These are phyloP conservation scores for Daldinia decipiens DNA, from an alignment of 495 filamentous ascomycete genomes.

Conservation along the genomic window DNA sequence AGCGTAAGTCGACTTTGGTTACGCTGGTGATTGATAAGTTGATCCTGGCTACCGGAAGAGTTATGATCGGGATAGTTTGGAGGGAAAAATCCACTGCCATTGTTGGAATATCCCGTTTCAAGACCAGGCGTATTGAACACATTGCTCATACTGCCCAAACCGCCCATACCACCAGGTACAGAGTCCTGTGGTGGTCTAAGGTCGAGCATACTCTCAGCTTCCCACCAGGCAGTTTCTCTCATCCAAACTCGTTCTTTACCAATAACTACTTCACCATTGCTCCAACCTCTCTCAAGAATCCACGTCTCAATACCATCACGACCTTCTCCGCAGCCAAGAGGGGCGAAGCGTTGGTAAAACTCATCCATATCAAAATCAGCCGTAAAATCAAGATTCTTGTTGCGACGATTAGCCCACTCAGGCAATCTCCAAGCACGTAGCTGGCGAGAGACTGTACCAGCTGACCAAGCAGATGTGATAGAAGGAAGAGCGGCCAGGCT, in stretches of 20 bases:
- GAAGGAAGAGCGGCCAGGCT: conserved; percentile 70
- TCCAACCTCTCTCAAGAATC: conserved; percentile 96
- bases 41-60: conserved; percentile 74
- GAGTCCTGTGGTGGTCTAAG: conserved; percentile 68
- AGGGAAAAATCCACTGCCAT: conserved; percentile 76
- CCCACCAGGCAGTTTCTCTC: conserved; percentile 95
- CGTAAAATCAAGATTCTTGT: conserved; percentile 94
- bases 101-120: conserved; percentile 72
- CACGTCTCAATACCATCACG: conserved; percentile 94
- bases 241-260: conserved; percentile 95
- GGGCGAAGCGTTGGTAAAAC: conserved; percentile 81
- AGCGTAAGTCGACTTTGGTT: conserved; percentile 67
- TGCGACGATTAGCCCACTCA: conserved; percentile 94
- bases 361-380: conserved; percentile 96
- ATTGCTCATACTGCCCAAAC: conserved; percentile 52
- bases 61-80: conserved; percentile 67
- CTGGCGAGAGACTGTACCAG: conserved; percentile 89
- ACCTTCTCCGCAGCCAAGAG: conserved; percentile 88
- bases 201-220: conserved; percentile 96
- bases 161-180: conserved; percentile 48
- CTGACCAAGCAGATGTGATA: conserved; percentile 82
- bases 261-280: conserved; percentile 93
- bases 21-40: conserved; percentile 70
- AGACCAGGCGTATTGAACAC: conserved; percentile 60
- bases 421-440: conserved; percentile 90